phyloP scores from a whole-genome alignment of 2,329 filamentous ascomycete genomes.

The Alternaria triticina region DNA sequence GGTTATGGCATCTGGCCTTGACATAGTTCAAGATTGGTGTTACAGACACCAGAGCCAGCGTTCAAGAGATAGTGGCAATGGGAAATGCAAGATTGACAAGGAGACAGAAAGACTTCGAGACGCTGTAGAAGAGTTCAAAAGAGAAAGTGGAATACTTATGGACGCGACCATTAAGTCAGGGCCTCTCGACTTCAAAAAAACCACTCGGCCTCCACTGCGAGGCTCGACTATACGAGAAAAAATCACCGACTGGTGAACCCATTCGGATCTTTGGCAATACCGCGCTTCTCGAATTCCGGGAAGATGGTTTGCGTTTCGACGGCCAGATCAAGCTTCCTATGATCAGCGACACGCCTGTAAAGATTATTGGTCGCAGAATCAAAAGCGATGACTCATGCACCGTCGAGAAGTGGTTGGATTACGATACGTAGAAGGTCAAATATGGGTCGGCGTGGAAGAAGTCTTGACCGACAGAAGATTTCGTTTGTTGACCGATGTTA shows the following conservation, averaged over 20 bases:
- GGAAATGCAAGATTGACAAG: not conserved
- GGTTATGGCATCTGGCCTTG: not conserved
- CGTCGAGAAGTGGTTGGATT: not conserved
- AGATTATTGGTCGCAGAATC: not conserved
- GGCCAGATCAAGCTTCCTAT: not conserved
- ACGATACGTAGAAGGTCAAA: not conserved
- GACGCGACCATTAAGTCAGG: not conserved
- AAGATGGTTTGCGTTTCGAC: not conserved
- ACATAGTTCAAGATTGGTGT: not conserved
- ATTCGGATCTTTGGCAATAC: not conserved
- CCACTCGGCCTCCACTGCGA: not conserved
- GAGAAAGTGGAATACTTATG: not conserved
- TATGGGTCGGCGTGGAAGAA: not conserved
- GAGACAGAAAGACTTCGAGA: not conserved
- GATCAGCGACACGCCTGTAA: not conserved
- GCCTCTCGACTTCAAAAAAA: not conserved
- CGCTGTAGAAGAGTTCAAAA: not conserved
- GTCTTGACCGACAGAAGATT: not conserved
- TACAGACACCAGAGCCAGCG: not conserved
- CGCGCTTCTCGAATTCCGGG: not conserved
- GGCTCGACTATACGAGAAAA: not conserved
- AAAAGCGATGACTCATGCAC: not conserved
- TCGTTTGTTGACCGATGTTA: not conserved
- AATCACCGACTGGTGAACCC: not conserved
- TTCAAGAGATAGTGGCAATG: not conserved